Percentiles rank a stretch among this genome's conserved stretches.
These are phyloP conservation scores for Areca catechu DNA, from an alignment of 176 grass and related monocot genomes.

Conservation along the genomic window DNA sequence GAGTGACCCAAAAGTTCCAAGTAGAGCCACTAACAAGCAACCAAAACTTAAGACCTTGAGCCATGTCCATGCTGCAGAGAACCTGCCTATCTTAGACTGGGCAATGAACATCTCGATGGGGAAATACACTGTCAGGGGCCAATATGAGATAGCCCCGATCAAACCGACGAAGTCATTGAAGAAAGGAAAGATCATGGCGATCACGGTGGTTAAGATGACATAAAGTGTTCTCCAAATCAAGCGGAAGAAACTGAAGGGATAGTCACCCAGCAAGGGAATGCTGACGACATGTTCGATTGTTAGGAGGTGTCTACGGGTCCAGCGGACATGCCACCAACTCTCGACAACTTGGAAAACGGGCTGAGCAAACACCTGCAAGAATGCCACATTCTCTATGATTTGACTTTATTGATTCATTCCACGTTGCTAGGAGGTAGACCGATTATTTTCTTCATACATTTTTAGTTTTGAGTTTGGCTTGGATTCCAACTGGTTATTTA, in stretches of 20 bases:
- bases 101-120: conserved; percentile 85
- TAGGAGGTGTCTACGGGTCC: conserved; percentile 43
- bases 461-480: too few species aligned
- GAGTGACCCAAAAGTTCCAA: conserved; percentile 54
- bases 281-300: conserved; percentile 28
- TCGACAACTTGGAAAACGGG: conserved; percentile 71
- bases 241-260: conserved; percentile 46
- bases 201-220: conserved; percentile 45
- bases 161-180: conserved; percentile 87
- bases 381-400: too few species aligned
- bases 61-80: conserved; percentile 61
- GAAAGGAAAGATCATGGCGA: conserved; percentile 78
- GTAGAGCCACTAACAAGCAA: conserved; percentile 49
- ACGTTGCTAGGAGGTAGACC: too few species aligned
- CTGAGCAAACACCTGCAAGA: conserved; percentile 73
- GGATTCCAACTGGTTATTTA: too few species aligned
- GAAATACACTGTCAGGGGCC: conserved; percentile 95
- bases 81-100: conserved; percentile 38
- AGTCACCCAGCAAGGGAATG: conserved; percentile 24
- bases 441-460: too few species aligned
- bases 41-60: conserved; percentile 54
- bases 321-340: conserved; percentile 20
- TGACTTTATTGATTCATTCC: too few species aligned
- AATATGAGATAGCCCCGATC: conserved; percentile 79
- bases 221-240: conserved; percentile 54